Percentiles rank a stretch among this genome's conserved stretches.
Evolutionary conservation across 257 asterid genomes (phyloP).

Genomic region (Orobanche coerulescens): DNA sequence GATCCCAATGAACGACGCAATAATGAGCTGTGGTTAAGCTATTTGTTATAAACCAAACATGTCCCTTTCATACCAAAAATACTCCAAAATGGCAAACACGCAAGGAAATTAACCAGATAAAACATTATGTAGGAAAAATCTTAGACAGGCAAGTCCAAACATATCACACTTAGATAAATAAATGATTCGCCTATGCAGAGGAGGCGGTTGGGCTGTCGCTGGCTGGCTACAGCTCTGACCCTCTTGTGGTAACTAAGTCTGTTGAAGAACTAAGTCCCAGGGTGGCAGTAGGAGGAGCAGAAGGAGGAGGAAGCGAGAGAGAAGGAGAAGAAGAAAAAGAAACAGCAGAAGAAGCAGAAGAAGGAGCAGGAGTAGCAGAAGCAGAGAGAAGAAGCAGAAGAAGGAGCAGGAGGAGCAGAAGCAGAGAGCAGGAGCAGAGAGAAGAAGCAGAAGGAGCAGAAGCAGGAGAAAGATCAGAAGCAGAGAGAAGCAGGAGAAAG

Average conservation of each 20-base stretch:
- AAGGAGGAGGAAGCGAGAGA: background rate
- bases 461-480: no score
- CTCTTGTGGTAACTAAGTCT: constrained; percentile 1
- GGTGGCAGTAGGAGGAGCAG: background rate
- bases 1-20: constrained; percentile 19
- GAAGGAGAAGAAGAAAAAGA: background rate
- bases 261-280: background rate
- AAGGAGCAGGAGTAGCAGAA: no score
- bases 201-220: constrained; percentile 6
- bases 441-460: no score
- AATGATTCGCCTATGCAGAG: background rate
- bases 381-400: no score
- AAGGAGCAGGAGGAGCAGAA: no score
- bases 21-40: constrained; percentile 1
- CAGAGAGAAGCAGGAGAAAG: no score
- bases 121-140: constrained; percentile 3
- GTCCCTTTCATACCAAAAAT: constrained; percentile 1
- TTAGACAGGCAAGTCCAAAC: background rate
- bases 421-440: no score
- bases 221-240: constrained; percentile 4
- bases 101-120: background rate
- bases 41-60: constrained; percentile 8
- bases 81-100: background rate
- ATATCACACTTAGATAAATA: background rate
- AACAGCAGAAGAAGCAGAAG: no score